Base-by-base conservation (phyloP, 257 asterid species). In the Osmanthus fragrans region DNA sequence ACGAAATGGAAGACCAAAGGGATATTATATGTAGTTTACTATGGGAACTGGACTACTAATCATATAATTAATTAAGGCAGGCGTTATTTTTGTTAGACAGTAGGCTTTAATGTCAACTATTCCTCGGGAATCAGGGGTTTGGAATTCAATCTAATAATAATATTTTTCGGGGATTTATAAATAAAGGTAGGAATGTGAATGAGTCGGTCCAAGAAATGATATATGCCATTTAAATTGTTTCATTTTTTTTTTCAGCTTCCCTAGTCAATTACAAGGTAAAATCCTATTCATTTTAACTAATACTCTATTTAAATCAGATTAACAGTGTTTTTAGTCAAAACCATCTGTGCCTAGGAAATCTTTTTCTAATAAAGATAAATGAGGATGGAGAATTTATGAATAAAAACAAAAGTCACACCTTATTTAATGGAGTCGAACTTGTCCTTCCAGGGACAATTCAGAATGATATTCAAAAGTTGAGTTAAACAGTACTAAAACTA, bases 91-190 rank as follows among this genome's bases (percentile, higher is more conserved):
- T 13, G 3, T 12, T 13, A 11, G 2, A 32, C 2, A 58, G 72
- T 29, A 56, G 71, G 76, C 66, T 74, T 39, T 74, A 77, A 83
- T 82, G 89, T 87, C 89, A 83, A 81, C 90, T 72, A 82, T 79
- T 79, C 82, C 81, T 84, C 45, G 86, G 82, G 63, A 73, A 70
- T 47, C 66, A 60, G 37, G 37, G 70, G 79, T 68, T 70, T 4
- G 37, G 25, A 68, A 11, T 33, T 54, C 32, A 42, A 82, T 58
- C 67, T 51, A 73, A 45, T 33, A 34, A 34, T 23, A 13, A 13
- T 47, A 13, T 47, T n/a, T 65, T 21, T 51, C 49, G 0, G n/a
- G 67, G 19, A 45, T 74, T 72, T 73, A 45, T 77, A 25, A 29
- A 60, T 34, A 67, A 54, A 54, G 64, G 36, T 36, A 66, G 73